Base-by-base conservation (phyloP, 2,329 filamentous ascomycete genomes). In the Dactylellina sp. region DNA sequence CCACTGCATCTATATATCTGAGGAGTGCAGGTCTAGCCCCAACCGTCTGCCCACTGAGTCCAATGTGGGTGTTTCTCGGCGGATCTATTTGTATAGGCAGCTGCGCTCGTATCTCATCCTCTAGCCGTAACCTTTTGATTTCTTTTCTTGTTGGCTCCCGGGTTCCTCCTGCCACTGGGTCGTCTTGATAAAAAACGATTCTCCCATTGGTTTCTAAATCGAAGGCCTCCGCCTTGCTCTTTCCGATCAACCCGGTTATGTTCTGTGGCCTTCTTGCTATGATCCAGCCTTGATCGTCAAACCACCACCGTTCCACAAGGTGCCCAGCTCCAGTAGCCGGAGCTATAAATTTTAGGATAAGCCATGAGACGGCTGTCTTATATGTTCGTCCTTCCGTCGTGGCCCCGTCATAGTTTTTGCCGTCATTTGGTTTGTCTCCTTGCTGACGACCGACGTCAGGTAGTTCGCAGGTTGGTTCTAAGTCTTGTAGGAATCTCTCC, bases 201-300 rank as follows among this genome's bases (percentile, higher is more conserved):
- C 22, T 50, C 1, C 44, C 44, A 40, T 3, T 20, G 5, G 12
- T 22, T 12, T 16, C 44, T 9, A 50, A 28, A 7, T 44, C 57
- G 11, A 4, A 14, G 3, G 1, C 11, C 28, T 5, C 9, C 7
- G 28, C 25, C 14, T 7, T 22, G 1, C 32, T 4, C 5, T 2
- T 14, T 22, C 14, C 24, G 9, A 62, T 62, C 9, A 52, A 6
- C 7, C 12, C 6, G 14, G 18, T 28, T 22, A 18, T 9, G 4
- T 25, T 50, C 2, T 50, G 44, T 20, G 44, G 42, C 16, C 46
- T 50, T 12, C 16, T 62, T 12, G 28, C 57, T n/a, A 62, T 14
- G 14, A 62, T 50, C 57, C 42, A 62, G n/a, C 44, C 57, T 24
- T 50, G 16, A 9, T 62, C 32, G 7, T 62, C 44, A 18, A 62